phyloP scores from a whole-genome alignment of 345 rosid genomes.

The Populus euphratica region DNA sequence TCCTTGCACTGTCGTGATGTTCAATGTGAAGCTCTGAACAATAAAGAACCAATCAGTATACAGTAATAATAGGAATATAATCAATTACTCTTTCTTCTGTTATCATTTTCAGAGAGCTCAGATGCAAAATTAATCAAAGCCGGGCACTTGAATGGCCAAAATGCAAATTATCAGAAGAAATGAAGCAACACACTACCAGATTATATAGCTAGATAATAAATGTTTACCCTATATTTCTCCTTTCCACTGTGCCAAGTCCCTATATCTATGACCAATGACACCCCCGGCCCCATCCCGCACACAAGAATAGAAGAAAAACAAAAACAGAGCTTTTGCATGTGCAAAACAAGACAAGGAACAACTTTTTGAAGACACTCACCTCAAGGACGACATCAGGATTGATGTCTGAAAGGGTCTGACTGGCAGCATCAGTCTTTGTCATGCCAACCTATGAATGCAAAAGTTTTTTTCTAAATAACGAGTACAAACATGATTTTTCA shows the following conservation, averaged over 20 bases:
- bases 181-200: not conserved
- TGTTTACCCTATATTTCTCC: no score
- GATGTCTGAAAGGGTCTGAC: constrained; percentile 89
- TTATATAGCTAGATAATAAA: no score
- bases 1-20: constrained; percentile 91
- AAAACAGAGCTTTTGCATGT: not conserved
- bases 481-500: not conserved
- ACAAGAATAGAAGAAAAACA: not conserved
- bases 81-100: not conserved
- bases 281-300: no score
- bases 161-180: not conserved
- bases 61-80: not conserved
- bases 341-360: not conserved
- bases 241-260: no score
- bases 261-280: no score
- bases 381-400: constrained; percentile 93
- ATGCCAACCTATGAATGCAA: constrained; percentile 59
- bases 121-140: not conserved
- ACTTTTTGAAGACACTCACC: constrained; percentile 26
- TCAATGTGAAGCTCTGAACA: constrained; percentile 78
- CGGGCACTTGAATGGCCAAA: not conserved
- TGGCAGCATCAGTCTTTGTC: constrained; percentile 99
- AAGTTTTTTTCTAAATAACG: not conserved
- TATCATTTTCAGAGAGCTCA: not conserved
- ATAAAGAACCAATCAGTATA: constrained; percentile 15